Evolutionary conservation across 2,329 filamentous ascomycete genomes (phyloP), one percentile per base, ranked within the genome.

Genomic region (Sclerotinia minor): DNA sequence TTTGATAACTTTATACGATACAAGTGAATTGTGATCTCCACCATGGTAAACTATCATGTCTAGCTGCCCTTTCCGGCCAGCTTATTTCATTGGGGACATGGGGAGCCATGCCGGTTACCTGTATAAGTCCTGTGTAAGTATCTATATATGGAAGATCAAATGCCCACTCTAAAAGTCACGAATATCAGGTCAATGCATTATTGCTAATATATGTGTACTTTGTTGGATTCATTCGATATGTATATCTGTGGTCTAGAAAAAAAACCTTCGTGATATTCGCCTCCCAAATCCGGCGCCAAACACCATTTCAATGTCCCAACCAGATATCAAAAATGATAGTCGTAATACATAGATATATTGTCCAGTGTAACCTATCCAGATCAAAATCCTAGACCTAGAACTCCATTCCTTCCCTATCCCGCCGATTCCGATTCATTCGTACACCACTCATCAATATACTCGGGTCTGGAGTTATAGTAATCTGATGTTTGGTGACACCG

Each of bases 401-500:
- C 47, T 67, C 65, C 65, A 63, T 38, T 35, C 47, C 21, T 35
- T 69, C 55, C 69, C 64, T 64, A 72, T 72, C 61, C 68, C 63
- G 29, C 65, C 17, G 19, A 65, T 49, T 49, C 45, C 45, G 47
- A 15, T 24, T 52, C 26, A 26, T 59, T 47, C 44, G 64, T 64
- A 6, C 35, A 68, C 69, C 53, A 61, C 59, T 41, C n/a, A 68
- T 63, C 8, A 29, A 9, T 41, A 64, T 68, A 50, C 69, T 68
- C 58, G 63, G 65, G 72, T 70, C 68, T 71, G 17, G n/a, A 69
- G 72, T 72, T 72, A 77, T 67, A 71, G 70, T 60, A 78, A 73
- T 69, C 75, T 73, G 52, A 78, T 77, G 58, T 76, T 73, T 53
- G 76, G 75, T 58, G 75, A 76, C 52, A 71, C 69, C 69, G 76